Base-by-base conservation (phyloP, 2,329 filamentous ascomycete genomes). In the Neurospora sp. region DNA sequence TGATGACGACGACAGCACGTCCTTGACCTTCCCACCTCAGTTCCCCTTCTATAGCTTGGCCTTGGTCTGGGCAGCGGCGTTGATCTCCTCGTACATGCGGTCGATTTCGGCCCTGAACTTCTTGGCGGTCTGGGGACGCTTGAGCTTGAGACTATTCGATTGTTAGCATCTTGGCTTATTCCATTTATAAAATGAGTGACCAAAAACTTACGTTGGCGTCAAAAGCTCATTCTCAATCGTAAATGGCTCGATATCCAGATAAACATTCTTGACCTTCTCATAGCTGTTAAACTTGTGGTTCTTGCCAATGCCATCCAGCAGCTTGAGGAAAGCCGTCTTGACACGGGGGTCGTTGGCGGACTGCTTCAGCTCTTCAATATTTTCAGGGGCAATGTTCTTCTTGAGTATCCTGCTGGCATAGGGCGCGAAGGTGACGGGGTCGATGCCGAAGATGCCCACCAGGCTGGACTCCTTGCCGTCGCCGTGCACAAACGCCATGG, bases 251-350 rank as follows among this genome's bases (percentile, higher is more conserved):
- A 97, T 76, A 76, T 91, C 90, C 74, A 99, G 81, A 73, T 90
- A 81, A 70, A 91, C 85, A 75, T 90, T 91, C 78, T 86, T 88
- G 66, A 98, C 90, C 73, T 89, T 88, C 85, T 99, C 96, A 76
- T 92, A 98, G 74, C 90, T 92, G 78, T 97, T 96, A 80, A 99
- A 94, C 82, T 96, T 97, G 80, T 92, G 89, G 82, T 90, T 90
- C 82, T 87, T 91, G 62, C 88, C 93, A 71, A 96, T 91, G 69
- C 85, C 86, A 71, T 96, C 91, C 40, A 99, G 83, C 74, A 96
- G 88, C 79, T 90, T 91, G 73, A 96, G 78, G 70, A 97, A 90
- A 2, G 92, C 91, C 76, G 87, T 87, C 74, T 88, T 86, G 28
- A 99, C 88, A 77, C 89, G 89, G 68, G 88, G 84, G 74, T 97